Percentiles rank a stretch among this genome's conserved stretches.
Conservation (phyloP, 495 filamentous ascomycete genomes). For the Talaromyces ruber region DNA sequence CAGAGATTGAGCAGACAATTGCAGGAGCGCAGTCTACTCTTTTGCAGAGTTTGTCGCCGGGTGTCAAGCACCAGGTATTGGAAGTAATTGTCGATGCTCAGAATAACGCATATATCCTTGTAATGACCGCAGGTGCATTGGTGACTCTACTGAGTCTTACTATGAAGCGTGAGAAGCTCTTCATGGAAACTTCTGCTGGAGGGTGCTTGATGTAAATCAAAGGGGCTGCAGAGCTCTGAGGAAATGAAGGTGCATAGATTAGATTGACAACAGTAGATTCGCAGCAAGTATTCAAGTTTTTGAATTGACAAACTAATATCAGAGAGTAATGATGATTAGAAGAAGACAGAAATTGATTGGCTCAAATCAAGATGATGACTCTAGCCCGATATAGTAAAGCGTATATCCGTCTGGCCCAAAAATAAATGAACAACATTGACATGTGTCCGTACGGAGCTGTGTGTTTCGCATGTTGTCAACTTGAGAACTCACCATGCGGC, state of each 20-base stretch:
- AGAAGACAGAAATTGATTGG: background rate
- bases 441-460: background rate
- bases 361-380: background rate
- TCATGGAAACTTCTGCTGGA: background rate
- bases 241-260: background rate
- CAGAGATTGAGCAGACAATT: constrained; percentile 5
- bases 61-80: background rate
- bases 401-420: background rate
- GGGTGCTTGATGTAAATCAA: background rate
- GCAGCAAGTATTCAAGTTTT: background rate
- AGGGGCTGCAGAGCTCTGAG: background rate
- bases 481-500: constrained; percentile 27
- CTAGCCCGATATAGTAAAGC: background rate
- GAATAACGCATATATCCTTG: constrained; percentile 2
- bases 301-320: background rate
- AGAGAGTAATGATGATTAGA: background rate
- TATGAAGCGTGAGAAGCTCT: background rate
- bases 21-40: constrained; percentile 4
- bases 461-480: background rate
- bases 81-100: constrained; percentile 6
- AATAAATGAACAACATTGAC: background rate
- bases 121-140: constrained; percentile 6
- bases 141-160: background rate
- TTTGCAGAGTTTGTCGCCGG: background rate
- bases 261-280: background rate